These are phyloP conservation scores for Coprinopsis marcescibilis DNA, from an alignment of 768 basidiomycete species.

Conservation along the genomic window DNA sequence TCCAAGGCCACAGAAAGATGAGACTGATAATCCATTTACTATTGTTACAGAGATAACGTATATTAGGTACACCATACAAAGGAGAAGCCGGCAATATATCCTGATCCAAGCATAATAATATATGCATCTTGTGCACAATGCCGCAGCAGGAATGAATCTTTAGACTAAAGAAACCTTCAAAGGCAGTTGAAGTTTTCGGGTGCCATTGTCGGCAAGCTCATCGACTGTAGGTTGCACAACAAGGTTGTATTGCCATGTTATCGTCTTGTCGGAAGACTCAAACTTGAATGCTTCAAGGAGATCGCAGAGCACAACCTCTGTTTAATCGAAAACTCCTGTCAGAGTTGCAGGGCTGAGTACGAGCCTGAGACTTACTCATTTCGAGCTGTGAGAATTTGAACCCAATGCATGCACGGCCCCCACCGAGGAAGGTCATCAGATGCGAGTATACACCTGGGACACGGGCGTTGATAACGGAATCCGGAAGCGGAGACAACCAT, in stretches of 20 bases:
- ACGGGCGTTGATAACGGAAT: constrained; percentile 4
- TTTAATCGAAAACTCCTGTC: neutral
- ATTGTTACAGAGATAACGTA: too few relatives aligned
- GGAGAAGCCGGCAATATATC: too few relatives aligned
- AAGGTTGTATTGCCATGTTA: constrained; percentile 12
- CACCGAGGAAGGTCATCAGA: constrained; percentile 38
- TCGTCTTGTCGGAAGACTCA: constrained; percentile 13
- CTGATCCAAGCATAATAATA: too few relatives aligned
- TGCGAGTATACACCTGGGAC: constrained; percentile 14
- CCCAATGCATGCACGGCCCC: constrained; percentile 31
- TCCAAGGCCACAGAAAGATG: too few relatives aligned
- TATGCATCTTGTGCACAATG: too few relatives aligned
- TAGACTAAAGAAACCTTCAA: constrained; percentile 1
- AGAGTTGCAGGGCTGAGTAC: neutral
- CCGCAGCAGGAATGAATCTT: too few relatives aligned
- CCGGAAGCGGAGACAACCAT: constrained; percentile 12
- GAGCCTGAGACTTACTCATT: constrained; percentile 33
- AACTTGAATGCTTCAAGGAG: constrained; percentile 12
- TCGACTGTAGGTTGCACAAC: constrained; percentile 12
- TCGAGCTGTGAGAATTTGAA: constrained; percentile 53
- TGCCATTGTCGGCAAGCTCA: neutral
- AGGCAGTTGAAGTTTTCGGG: neutral
- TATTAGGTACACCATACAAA: too few relatives aligned
- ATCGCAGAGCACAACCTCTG: constrained; percentile 13
- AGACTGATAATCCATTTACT: too few relatives aligned